These are phyloP conservation scores for Filosporella fistucella DNA, from an alignment of 495 filamentous ascomycete species.

Conservation along the genomic window DNA sequence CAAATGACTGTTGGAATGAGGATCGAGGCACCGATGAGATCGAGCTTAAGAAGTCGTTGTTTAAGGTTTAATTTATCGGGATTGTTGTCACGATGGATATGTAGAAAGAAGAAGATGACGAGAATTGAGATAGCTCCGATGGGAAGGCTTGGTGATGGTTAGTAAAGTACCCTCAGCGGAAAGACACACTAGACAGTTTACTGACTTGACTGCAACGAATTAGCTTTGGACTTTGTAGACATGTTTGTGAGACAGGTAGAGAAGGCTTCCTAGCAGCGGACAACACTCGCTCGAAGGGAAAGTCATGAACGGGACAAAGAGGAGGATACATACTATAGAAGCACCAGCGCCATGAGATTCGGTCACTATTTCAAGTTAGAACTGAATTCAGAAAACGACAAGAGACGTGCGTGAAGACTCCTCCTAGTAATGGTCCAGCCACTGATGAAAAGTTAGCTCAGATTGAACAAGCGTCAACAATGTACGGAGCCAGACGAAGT, in stretches of 20 bases:
- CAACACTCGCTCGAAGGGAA: too few species aligned
- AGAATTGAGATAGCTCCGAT: conserved; percentile 54
- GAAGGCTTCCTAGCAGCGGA: too few species aligned
- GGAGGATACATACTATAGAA: conserved; percentile 46
- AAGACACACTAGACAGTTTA: background rate
- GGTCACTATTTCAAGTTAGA: conserved; percentile 22
- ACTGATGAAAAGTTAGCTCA: too few species aligned
- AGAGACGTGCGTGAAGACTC: conserved; percentile 36
- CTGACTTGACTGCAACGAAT: too few species aligned
- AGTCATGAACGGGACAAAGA: too few species aligned
- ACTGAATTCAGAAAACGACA: background rate
- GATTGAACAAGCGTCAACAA: too few species aligned
- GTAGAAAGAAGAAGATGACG: conserved; percentile 48
- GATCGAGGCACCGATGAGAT: conserved; percentile 43
- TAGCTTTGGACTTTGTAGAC: too few species aligned
- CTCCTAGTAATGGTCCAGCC: conserved; percentile 54
- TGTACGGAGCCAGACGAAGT: too few species aligned
- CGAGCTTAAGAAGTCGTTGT: conserved; percentile 42
- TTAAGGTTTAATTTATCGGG: conserved; percentile 27
- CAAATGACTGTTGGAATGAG: conserved; percentile 50
- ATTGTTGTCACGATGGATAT: conserved; percentile 32
- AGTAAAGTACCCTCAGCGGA: background rate
- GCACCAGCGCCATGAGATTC: conserved; percentile 49
- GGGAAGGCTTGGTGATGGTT: conserved; percentile 35
- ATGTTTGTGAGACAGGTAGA: too few species aligned